Percentiles rank a stretch among this genome's conserved stretches.
These are phyloP conservation scores for Penicillium dipodomyicola DNA, from an alignment of 495 filamentous ascomycete genomes.

Conservation along the genomic window DNA sequence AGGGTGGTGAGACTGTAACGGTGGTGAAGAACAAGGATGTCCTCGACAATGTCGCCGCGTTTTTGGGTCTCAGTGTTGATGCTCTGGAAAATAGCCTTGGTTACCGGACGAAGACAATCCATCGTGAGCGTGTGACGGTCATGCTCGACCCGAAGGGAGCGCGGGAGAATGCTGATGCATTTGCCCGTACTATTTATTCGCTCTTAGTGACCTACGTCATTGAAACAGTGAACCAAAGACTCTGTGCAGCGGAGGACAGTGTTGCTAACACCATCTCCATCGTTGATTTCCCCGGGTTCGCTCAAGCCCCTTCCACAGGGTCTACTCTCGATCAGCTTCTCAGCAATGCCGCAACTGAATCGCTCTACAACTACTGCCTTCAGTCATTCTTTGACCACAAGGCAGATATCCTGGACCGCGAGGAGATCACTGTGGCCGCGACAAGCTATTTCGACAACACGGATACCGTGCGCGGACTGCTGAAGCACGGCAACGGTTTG, in stretches of 20 bases:
- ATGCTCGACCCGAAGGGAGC: slow-evolving; percentile 94
- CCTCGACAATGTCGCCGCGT: slow-evolving; percentile 79
- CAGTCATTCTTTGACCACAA: slow-evolving; percentile 95
- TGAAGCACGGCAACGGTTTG: slow-evolving; percentile 90
- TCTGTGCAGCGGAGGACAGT: slow-evolving; percentile 83
- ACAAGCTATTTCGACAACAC: slow-evolving; percentile 98
- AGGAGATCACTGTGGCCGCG: slow-evolving; percentile 83
- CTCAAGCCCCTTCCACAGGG: slow-evolving; percentile 75
- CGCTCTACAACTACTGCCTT: slow-evolving; percentile 85
- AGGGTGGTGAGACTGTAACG: slow-evolving; percentile 82
- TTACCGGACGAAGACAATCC: slow-evolving; percentile 93
- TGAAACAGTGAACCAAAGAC: slow-evolving; percentile 84
- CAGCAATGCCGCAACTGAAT: slow-evolving; percentile 89
- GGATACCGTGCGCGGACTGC: slow-evolving; percentile 82
- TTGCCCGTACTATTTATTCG: slow-evolving; percentile 92
- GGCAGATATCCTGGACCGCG: slow-evolving; percentile 84
- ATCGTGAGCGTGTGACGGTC: slow-evolving; percentile 91
- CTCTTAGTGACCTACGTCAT: slow-evolving; percentile 90
- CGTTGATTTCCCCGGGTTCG: slow-evolving; percentile 94
- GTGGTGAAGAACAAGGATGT: slow-evolving; percentile 92
- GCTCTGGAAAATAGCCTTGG: slow-evolving; percentile 85
- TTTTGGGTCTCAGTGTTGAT: slow-evolving; percentile 75
- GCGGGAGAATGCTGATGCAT: slow-evolving; percentile 85
- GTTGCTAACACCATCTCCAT: slow-evolving; percentile 92
- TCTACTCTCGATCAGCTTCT: slow-evolving; percentile 89